Percentiles rank a stretch among this genome's conserved stretches.
Conservation (phyloP, 2,329 filamentous ascomycete genomes). For the Anthostomella pinea region DNA sequence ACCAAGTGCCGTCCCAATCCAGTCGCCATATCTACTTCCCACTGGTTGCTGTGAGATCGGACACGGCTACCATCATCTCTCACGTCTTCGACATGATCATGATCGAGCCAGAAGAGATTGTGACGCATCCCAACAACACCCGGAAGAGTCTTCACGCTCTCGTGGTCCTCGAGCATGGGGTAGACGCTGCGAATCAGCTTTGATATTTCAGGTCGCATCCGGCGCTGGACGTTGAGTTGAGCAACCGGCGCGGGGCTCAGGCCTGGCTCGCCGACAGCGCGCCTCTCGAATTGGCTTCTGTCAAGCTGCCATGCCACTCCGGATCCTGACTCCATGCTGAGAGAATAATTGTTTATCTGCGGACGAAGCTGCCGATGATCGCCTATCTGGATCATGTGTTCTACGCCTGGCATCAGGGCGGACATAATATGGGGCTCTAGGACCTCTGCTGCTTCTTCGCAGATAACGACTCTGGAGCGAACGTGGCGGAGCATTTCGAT, state of each 20-base stretch:
- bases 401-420: conserved; percentile 54
- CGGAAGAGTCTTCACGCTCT: conserved; percentile 34
- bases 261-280: conserved; percentile 36
- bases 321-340: conserved; percentile 47
- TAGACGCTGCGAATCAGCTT: conserved; percentile 54
- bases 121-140: conserved; percentile 46
- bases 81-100: conserved; percentile 31
- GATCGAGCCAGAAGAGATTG: conserved; percentile 58
- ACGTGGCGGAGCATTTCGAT: conserved; percentile 47
- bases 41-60: conserved; percentile 55
- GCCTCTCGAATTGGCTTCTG: conserved; percentile 58
- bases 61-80: too few relatives aligned
- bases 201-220: conserved; percentile 59
- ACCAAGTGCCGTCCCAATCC: conserved; percentile 63
- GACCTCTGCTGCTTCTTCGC: conserved; percentile 67
- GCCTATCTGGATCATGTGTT: conserved; percentile 62
- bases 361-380: conserved; percentile 64
- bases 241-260: conserved; percentile 25
- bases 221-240: conserved; percentile 49
- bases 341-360: conserved; percentile 50
- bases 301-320: conserved; percentile 54
- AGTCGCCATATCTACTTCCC: conserved; percentile 61
- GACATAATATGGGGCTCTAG: conserved; percentile 61
- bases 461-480: conserved; percentile 55
- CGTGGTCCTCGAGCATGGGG: conserved; percentile 47